Conservation (phyloP, 2,329 filamentous ascomycete species). For the Beauveria bassiana region DNA sequence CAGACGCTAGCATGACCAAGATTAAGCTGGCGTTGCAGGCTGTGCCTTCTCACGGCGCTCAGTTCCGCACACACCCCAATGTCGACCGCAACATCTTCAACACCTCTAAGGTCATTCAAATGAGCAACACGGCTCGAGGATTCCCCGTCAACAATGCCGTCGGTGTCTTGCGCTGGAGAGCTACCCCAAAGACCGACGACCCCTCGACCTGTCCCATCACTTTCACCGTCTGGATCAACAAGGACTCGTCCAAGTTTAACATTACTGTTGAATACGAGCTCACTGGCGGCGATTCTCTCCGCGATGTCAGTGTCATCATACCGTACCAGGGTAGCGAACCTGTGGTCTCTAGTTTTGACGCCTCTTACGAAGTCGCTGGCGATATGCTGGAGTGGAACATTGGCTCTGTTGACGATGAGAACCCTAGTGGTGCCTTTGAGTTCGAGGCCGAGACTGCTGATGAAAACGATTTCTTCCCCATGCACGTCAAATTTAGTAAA, state of each 20-base stretch:
- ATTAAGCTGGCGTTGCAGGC: constrained; percentile 77
- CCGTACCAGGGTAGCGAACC: constrained; percentile 83
- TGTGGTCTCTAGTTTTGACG: constrained; percentile 85
- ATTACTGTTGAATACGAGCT: constrained; percentile 95
- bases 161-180: constrained; percentile 87
- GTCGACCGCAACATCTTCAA: constrained; percentile 87
- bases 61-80: constrained; percentile 94
- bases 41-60: constrained; percentile 71
- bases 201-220: constrained; percentile 78
- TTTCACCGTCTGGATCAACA: constrained; percentile 97
- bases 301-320: constrained; percentile 80
- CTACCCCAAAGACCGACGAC: constrained; percentile 73
- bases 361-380: constrained; percentile 86
- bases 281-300: constrained; percentile 68
- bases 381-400: constrained; percentile 93
- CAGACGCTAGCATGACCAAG: constrained; percentile 82
- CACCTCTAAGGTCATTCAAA: constrained; percentile 74
- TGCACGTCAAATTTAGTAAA: constrained; percentile 86
- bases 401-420: constrained; percentile 75
- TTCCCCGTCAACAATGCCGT: constrained; percentile 95
- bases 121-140: constrained; percentile 77
- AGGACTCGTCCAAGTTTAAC: constrained; percentile 73
- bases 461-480: constrained; percentile 96
- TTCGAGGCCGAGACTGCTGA: constrained; percentile 85
- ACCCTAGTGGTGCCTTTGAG: constrained; percentile 81